These are phyloP conservation scores for Inonotus hispidus DNA, from an alignment of 1,284 basidiomycete genomes.

Conservation along the genomic window DNA sequence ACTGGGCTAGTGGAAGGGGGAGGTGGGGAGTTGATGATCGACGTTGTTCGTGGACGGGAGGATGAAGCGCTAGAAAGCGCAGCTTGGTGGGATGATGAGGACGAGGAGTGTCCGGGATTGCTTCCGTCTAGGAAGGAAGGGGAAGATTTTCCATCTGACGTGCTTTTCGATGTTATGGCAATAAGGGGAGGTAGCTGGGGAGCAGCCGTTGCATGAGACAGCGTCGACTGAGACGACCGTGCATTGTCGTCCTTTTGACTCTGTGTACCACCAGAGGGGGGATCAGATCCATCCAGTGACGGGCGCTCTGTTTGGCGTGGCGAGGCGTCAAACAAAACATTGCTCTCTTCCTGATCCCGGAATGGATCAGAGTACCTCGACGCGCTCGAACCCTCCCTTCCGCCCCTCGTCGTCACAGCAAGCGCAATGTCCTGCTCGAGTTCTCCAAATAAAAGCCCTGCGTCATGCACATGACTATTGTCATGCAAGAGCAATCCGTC, in stretches of 20 bases:
- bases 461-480: constrained; percentile 22
- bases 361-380: constrained; percentile 49
- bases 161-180: neutral
- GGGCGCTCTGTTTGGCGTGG: constrained; percentile 16
- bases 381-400: constrained; percentile 34
- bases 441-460: constrained; percentile 25
- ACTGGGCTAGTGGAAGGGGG: constrained; percentile 14
- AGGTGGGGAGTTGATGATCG: constrained; percentile 16
- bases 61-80: neutral
- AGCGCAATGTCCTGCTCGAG: constrained; percentile 13
- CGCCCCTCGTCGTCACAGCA: constrained; percentile 28
- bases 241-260: constrained; percentile 20
- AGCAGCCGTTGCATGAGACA: neutral
- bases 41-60: constrained; percentile 15
- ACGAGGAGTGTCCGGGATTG: neutral
- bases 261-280: neutral
- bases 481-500: constrained; percentile 18
- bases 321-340: constrained; percentile 29
- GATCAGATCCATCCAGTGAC: neutral
- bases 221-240: constrained; percentile 23
- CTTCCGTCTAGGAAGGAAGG: constrained; percentile 1
- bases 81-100: constrained; percentile 10
- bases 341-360: constrained; percentile 38
- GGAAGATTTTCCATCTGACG: neutral
- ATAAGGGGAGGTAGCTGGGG: constrained; percentile 3